phyloP scores from a whole-genome alignment of 2,329 filamentous ascomycete genomes.

The Trichocomaceae sp. region DNA sequence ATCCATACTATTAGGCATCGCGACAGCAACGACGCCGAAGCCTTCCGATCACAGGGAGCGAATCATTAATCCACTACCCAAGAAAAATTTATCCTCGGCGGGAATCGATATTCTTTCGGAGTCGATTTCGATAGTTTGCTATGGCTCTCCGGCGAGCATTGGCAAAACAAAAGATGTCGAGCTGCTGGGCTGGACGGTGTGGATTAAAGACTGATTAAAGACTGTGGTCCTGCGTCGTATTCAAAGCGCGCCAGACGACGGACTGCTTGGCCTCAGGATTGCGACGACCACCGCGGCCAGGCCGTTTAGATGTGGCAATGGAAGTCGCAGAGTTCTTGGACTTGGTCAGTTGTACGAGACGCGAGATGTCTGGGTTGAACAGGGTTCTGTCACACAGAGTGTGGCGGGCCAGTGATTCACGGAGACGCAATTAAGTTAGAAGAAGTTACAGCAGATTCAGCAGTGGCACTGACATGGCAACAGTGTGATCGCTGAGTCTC shows the following conservation, averaged over 20 bases:
- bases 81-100: not conserved
- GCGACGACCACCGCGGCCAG: constrained; percentile 9
- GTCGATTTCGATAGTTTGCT: constrained; percentile 7
- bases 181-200: not conserved
- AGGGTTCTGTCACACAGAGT: not conserved
- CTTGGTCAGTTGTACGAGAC: not conserved
- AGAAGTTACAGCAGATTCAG: not conserved
- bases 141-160: not conserved
- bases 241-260: constrained; percentile 3
- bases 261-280: constrained; percentile 4
- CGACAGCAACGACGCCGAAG: constrained; percentile 12
- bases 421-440: not conserved
- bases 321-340: constrained; percentile 4
- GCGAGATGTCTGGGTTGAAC: not conserved
- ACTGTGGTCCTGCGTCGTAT: not conserved
- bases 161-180: not conserved
- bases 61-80: constrained; percentile 6
- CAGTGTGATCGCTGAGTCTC: not conserved
- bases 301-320: constrained; percentile 4
- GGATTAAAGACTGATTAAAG: constrained; percentile 2
- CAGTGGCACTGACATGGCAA: too few relatives aligned
- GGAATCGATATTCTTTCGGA: constrained; percentile 6
- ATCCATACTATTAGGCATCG: constrained; percentile 40
- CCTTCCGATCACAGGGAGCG: constrained; percentile 6
- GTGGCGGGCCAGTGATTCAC: not conserved